Percentiles rank a stretch among this genome's conserved stretches.
These are phyloP conservation scores for Metschnikowia arizonensis DNA, from an alignment of 805 yeast species.

Conservation along the genomic window DNA sequence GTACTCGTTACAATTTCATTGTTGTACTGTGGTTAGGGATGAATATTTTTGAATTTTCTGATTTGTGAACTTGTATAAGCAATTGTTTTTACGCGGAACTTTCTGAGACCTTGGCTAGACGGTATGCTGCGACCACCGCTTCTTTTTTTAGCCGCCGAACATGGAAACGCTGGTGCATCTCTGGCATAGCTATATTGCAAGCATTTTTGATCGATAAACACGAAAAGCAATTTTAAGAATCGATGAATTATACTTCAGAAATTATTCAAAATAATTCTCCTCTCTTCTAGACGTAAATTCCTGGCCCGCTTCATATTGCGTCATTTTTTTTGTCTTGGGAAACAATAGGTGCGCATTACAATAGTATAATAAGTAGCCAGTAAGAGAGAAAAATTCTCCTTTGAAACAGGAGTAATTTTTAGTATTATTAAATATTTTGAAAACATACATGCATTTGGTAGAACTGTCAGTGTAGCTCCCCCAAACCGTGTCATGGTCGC, in stretches of 20 bases:
- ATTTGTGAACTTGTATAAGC: no score
- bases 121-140: background rate
- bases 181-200: background rate
- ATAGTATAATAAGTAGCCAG: background rate
- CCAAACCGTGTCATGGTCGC: background rate
- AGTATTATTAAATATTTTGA: background rate
- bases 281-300: background rate
- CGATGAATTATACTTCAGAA: no score
- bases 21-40: background rate
- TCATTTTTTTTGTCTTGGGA: background rate
- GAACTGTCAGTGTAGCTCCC: background rate
- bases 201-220: background rate
- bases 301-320: background rate
- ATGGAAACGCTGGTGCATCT: conserved; percentile 3
- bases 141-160: background rate
- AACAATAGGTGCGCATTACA: conserved; percentile 1
- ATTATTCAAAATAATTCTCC: background rate
- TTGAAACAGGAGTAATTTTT: background rate
- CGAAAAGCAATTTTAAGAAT: background rate
- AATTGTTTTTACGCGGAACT: background rate
- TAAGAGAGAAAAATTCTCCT: background rate
- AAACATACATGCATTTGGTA: background rate
- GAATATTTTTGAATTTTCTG: no score
- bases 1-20: background rate
- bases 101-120: background rate